These are phyloP conservation scores for Rhexocercosporidium sp. DNA, from an alignment of 2,329 filamentous ascomycete species.

Conservation along the genomic window DNA sequence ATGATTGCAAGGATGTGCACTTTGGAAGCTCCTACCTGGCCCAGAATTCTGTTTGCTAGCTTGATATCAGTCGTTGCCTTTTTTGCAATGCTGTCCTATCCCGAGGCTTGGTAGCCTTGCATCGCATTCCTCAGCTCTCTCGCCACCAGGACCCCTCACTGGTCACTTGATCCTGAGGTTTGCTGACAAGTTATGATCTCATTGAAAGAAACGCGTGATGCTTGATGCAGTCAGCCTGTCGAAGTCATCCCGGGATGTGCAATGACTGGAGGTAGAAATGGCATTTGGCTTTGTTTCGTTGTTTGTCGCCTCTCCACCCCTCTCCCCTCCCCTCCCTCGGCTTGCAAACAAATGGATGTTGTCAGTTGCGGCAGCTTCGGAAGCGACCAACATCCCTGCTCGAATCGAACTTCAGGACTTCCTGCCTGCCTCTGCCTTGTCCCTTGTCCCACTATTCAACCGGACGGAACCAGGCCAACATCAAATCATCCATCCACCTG, in stretches of 20 bases:
- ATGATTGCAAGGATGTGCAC: background rate
- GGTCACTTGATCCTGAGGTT: background rate
- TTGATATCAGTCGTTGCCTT: background rate
- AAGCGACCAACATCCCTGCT: slow-evolving; percentile 28
- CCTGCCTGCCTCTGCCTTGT: background rate
- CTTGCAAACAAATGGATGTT: no score
- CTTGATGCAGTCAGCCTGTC: background rate
- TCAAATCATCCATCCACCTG: slow-evolving; percentile 9
- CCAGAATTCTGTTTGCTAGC: background rate
- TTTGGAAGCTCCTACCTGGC: background rate
- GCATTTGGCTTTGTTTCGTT: background rate
- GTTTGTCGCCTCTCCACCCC: no score
- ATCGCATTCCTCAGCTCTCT: slow-evolving; percentile 3
- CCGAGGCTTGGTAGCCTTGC: slow-evolving; percentile 9
- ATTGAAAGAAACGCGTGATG: slow-evolving; percentile 2
- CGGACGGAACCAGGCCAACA: slow-evolving; percentile 13
- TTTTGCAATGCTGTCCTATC: background rate
- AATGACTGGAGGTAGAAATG: background rate
- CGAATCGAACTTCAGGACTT: background rate
- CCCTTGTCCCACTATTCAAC: slow-evolving; percentile 28
- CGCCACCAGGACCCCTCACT: slow-evolving; percentile 7
- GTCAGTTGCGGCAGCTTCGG: slow-evolving; percentile 22
- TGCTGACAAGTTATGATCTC: slow-evolving; percentile 1
- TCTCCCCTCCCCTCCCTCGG: no score
- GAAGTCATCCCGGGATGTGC: background rate